Percentiles rank a stretch among this genome's conserved stretches.
These are phyloP conservation scores for Podaxis sp. DNA, from an alignment of 768 basidiomycete genomes.

Conservation along the genomic window DNA sequence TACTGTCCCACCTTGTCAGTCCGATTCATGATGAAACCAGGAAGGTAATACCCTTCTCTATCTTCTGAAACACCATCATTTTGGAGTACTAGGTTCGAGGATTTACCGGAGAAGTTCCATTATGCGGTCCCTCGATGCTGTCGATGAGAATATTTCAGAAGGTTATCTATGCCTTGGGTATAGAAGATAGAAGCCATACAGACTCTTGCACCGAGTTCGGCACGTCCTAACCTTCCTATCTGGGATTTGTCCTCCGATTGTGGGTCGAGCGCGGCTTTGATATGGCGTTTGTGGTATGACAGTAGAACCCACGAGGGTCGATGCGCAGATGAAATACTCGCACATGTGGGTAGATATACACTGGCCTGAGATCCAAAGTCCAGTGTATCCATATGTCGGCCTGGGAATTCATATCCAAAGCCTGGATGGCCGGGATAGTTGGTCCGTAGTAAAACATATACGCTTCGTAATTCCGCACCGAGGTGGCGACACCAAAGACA, in stretches of 20 bases:
- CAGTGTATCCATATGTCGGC: neutral
- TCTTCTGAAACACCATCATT: neutral
- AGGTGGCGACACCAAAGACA: neutral
- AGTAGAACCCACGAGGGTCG: neutral
- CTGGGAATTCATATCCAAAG: neutral
- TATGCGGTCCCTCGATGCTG: neutral
- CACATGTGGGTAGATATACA: neutral
- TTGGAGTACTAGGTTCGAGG: neutral
- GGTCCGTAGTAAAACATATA: neutral
- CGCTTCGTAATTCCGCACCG: neutral
- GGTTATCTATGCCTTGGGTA: neutral
- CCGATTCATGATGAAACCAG: neutral
- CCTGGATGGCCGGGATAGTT: neutral
- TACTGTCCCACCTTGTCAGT: neutral
- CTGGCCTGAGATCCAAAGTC: neutral
- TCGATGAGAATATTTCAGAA: neutral
- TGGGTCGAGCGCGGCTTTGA: neutral
- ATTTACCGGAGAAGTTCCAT: neutral
- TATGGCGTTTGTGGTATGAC: neutral
- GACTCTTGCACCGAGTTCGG: conserved; percentile 1
- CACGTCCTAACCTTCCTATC: neutral
- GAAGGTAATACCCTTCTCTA: neutral
- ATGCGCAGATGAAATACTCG: neutral
- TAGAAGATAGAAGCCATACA: neutral
- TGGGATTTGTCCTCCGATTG: neutral